Conservation (phyloP, 805 yeast species). For the Metschnikowia colocasiae region DNA sequence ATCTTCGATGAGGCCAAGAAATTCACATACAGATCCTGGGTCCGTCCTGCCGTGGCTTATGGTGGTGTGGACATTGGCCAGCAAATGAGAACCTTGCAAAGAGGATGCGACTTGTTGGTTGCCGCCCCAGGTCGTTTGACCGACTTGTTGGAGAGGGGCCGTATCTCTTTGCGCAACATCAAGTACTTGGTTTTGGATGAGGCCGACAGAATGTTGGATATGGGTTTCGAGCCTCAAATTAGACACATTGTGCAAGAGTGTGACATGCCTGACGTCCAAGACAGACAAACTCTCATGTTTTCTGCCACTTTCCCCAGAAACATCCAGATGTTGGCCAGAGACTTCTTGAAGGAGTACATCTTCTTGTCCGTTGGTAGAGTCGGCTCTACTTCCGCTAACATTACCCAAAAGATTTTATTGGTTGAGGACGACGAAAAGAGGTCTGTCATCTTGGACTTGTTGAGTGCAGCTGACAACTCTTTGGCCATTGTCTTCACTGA, state of each 20-base stretch:
- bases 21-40: conserved; percentile 98
- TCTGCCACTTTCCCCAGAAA: conserved; percentile 99
- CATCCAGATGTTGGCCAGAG: conserved; percentile 95
- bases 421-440: conserved; percentile 95
- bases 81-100: conserved; percentile 83
- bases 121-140: conserved; percentile 99
- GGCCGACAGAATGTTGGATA: conserved; percentile 99
- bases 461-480: conserved; percentile 72
- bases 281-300: conserved; percentile 97
- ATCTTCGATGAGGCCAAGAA: conserved; percentile 94
- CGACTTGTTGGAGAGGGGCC: conserved; percentile 93
- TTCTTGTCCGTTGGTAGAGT: conserved; percentile 98
- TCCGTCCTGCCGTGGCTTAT: conserved; percentile 90
- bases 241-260: conserved; percentile 96
- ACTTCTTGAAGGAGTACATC: conserved; percentile 91
- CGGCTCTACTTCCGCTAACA: conserved; percentile 98
- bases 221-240: conserved; percentile 99
- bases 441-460: conserved; percentile 80
- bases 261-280: conserved; percentile 90
- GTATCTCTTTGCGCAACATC: conserved; percentile 82
- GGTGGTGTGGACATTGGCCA: conserved; percentile 96
- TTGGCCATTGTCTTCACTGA: conserved; percentile 94
- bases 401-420: conserved; percentile 87
- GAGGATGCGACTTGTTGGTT: conserved; percentile 93
- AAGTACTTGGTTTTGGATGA: conserved; percentile 94